These are phyloP conservation scores for Lasiodiplodia sp. DNA, from an alignment of 2,329 filamentous ascomycete species.

Conservation along the genomic window DNA sequence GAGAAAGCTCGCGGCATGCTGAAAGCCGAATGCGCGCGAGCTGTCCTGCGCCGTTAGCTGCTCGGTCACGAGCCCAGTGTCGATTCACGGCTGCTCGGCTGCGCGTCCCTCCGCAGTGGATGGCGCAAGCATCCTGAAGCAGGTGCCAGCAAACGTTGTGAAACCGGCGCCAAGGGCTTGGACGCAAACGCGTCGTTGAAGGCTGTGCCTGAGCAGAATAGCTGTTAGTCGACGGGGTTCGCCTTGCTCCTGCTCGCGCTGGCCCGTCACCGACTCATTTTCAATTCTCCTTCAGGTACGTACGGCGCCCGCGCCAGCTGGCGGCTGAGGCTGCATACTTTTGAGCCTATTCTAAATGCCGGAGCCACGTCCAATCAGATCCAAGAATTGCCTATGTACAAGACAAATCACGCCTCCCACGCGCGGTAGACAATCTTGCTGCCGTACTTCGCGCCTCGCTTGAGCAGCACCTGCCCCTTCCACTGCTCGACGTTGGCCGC, in stretches of 20 bases:
- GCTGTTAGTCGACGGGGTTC: neutral
- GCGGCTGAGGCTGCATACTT: constrained; percentile 19
- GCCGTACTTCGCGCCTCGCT: constrained; percentile 85
- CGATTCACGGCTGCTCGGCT: constrained; percentile 1
- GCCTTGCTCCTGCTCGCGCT: constrained; percentile 10
- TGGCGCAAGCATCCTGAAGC: constrained; percentile 11
- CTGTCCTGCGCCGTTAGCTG: too few relatives aligned
- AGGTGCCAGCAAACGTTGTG: constrained; percentile 13
- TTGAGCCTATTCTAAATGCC: constrained; percentile 23
- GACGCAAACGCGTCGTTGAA: constrained; percentile 10
- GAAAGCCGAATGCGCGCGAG: neutral
- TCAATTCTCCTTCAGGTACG: neutral
- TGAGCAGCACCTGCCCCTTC: constrained; percentile 79
- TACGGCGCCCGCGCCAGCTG: constrained; percentile 12
- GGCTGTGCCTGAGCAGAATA: constrained; percentile 2
- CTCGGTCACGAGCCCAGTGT: neutral
- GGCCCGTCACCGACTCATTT: neutral
- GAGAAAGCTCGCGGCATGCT: neutral
- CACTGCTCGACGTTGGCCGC: constrained; percentile 83
- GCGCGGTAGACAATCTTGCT: constrained; percentile 82
- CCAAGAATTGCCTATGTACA: neutral
- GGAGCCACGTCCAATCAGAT: constrained; percentile 21
- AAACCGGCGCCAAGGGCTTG: constrained; percentile 17
- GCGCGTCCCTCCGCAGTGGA: neutral
- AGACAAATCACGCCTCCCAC: constrained; percentile 66